phyloP scores from a whole-genome alignment of 2,329 filamentous ascomycete species.

The Magnaporthales sp. region DNA sequence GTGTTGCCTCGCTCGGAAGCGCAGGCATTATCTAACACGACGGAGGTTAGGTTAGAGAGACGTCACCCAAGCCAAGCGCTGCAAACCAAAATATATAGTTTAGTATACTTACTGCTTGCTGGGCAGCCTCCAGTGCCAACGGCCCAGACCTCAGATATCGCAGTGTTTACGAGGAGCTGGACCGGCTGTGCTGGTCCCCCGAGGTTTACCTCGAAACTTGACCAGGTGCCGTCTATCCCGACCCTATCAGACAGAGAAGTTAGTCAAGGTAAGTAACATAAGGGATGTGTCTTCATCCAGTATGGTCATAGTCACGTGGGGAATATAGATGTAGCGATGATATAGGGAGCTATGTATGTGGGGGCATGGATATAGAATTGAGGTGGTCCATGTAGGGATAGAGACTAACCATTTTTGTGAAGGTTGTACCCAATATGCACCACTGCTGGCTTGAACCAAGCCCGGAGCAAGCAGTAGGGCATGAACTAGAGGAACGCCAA shows the following conservation, averaged over 20 bases:
- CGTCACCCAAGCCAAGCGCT: neutral
- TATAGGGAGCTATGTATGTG: neutral
- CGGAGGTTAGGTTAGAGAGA: neutral
- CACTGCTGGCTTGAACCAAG: neutral
- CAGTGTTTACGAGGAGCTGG: constrained; percentile 55
- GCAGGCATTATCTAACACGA: constrained; percentile 38
- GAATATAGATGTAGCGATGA: neutral
- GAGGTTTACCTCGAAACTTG: constrained; percentile 53
- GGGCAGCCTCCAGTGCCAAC: constrained; percentile 59
- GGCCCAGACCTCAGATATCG: constrained; percentile 63
- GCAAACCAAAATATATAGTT: constrained; percentile 8
- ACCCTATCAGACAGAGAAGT: constrained; percentile 32
- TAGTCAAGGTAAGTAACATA: neutral
- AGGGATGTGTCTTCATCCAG: neutral
- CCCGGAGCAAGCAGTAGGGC: constrained; percentile 14
- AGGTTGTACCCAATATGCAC: constrained; percentile 6
- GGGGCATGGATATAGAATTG: neutral
- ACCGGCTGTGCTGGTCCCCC: constrained; percentile 33
- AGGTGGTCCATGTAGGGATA: neutral
- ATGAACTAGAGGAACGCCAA: constrained; percentile 12
- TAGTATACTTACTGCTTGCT: constrained; percentile 26
- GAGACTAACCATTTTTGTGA: constrained; percentile 6
- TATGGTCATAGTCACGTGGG: neutral
- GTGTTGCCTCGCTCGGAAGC: constrained; percentile 46
- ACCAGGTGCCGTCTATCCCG: constrained; percentile 64